Conservation (phyloP, 2,329 filamentous ascomycete genomes). For the Trichoderma sp. region DNA sequence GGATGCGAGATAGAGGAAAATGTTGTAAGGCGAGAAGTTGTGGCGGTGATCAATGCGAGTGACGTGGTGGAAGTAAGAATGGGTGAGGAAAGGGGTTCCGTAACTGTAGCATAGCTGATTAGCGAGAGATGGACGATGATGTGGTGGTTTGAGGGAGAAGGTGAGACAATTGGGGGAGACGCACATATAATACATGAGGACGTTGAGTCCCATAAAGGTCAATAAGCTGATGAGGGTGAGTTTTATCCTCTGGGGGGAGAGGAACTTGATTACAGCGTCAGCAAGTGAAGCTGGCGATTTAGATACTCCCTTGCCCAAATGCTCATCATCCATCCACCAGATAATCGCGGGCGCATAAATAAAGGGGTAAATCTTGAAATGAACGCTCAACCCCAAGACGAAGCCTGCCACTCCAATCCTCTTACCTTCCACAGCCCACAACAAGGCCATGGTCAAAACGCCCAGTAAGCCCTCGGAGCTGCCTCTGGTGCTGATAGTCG, state of each 20-base stretch:
- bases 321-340: constrained; percentile 71
- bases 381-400: constrained; percentile 78
- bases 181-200: constrained; percentile 73
- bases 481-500: constrained; percentile 90
- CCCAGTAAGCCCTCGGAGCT: constrained; percentile 90
- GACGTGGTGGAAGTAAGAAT: constrained; percentile 92
- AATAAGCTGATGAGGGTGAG: constrained; percentile 63
- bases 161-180: constrained; percentile 28
- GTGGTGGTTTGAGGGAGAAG: background rate
- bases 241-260: constrained; percentile 53
- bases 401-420: constrained; percentile 65
- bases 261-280: constrained; percentile 39
- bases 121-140: background rate
- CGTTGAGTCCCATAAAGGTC: constrained; percentile 73
- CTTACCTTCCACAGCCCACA: constrained; percentile 74
- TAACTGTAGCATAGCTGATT: constrained; percentile 52
- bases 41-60: constrained; percentile 93
- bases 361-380: constrained; percentile 99
- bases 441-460: constrained; percentile 74
- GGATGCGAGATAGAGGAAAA: constrained; percentile 81
- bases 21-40: constrained; percentile 97
- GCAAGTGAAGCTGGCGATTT: constrained; percentile 23
- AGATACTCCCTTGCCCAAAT: constrained; percentile 30
- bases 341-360: constrained; percentile 82
- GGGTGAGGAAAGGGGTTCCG: constrained; percentile 74